Conservation (phyloP, 768 basidiomycete species). For the Hericium alpestre region DNA sequence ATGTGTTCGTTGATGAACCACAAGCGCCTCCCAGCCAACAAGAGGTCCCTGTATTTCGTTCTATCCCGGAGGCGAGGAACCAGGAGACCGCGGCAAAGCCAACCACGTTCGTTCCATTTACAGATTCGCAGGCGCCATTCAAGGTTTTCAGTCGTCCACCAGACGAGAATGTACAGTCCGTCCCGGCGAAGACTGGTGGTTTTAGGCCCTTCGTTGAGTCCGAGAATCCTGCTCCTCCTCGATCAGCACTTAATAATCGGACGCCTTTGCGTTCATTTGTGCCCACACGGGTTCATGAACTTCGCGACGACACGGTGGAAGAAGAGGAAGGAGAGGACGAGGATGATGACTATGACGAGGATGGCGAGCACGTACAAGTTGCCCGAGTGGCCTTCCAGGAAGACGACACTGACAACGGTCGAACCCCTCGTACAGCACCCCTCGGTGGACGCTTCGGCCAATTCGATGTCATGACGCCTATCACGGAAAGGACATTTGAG, state of each 20-base stretch:
- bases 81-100: background rate
- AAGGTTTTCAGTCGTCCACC: slow-evolving; percentile 68
- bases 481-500: slow-evolving; percentile 90
- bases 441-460: slow-evolving; percentile 68
- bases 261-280: slow-evolving; percentile 14
- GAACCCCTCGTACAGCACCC: slow-evolving; percentile 28
- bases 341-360: slow-evolving; percentile 14
- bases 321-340: slow-evolving; percentile 21
- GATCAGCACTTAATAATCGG: slow-evolving; percentile 12
- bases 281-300: slow-evolving; percentile 6
- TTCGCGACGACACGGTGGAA: slow-evolving; percentile 23
- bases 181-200: slow-evolving; percentile 12
- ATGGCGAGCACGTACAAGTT: slow-evolving; percentile 1
- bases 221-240: slow-evolving; percentile 3
- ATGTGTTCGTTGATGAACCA: background rate
- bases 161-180: slow-evolving; percentile 23
- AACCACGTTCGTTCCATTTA: slow-evolving; percentile 26
- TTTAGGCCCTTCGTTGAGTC: slow-evolving; percentile 31
- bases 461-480: slow-evolving; percentile 94
- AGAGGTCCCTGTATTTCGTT: background rate
- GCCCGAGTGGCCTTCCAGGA: slow-evolving; percentile 6
- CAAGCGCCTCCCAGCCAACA: background rate
- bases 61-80: background rate
- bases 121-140: slow-evolving; percentile 30
- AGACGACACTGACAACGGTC: slow-evolving; percentile 15